Conservation (phyloP, 129 eudicot genomes). For the Sambucus nigra region DNA sequence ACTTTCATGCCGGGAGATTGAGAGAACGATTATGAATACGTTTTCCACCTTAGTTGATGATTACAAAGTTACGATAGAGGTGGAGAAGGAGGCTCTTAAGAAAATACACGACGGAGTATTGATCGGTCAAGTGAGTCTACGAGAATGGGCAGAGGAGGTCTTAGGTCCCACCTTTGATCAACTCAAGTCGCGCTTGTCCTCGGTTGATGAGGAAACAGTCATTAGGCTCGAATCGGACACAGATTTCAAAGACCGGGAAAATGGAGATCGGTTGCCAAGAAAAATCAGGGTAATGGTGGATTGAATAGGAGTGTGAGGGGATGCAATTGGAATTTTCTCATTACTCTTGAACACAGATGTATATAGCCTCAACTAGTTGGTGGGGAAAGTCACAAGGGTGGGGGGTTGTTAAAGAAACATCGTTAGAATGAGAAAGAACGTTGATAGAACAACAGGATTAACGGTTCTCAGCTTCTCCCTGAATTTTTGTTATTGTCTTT, state of each 20-base stretch:
- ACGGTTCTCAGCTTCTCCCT: conserved; percentile 16
- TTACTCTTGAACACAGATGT: conserved; percentile 14
- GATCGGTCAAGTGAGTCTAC: conserved; percentile 56
- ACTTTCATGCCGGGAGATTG: conserved; percentile 41
- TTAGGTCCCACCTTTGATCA: conserved; percentile 3
- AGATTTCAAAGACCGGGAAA: conserved; percentile 21
- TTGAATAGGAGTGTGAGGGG: conserved; percentile 18
- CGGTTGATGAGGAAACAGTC: conserved; percentile 11
- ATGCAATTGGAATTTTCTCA: background rate
- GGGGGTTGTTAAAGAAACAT: background rate
- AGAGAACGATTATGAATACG: conserved; percentile 47
- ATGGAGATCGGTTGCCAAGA: conserved; percentile 70
- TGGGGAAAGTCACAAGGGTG: background rate
- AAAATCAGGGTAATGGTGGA: conserved; percentile 39
- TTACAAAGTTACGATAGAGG: conserved; percentile 37
- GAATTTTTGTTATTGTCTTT: conserved; percentile 1
- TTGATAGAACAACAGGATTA: conserved; percentile 13
- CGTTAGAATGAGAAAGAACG: too few relatives aligned
- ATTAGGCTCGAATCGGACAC: conserved; percentile 47
- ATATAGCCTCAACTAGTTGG: conserved; percentile 18
- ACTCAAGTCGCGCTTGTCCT: conserved; percentile 14
- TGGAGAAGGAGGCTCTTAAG: conserved; percentile 56
- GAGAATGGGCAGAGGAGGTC: conserved; percentile 48
- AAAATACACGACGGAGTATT: conserved; percentile 70
- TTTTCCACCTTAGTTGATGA: conserved; percentile 42